Base-by-base conservation (phyloP, 176 grass and related monocot species). In the Ensete ventricosum region DNA sequence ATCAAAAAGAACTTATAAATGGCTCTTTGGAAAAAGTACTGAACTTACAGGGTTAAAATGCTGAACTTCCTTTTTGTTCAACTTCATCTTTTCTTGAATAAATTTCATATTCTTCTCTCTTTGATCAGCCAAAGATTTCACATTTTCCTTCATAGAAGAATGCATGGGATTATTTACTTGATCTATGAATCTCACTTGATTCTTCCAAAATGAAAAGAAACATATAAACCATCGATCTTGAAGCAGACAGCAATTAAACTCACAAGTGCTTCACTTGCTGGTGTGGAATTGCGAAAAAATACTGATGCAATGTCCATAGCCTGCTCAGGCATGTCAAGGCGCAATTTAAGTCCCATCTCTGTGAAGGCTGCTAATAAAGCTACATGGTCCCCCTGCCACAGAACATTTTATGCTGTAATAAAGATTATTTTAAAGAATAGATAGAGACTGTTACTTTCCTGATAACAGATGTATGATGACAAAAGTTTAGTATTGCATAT, bases 331-430 rank as follows among this genome's bases (percentile, higher is more conserved):
- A 98, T 98, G 75, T 98, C 95, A 73, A 98, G 81, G 43, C 95
- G 83, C 78, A 98, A 81, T 84, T 91, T 98, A 80, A 98, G 90
- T 80, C 95, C 95, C 90, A 98, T 98, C 80, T 98, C 88, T 62
- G 84, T 82, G 85, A 98, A 98, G 57, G 95, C 90, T 83, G 90
- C 86, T 66, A 98, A 57, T 74, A 98, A 69, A 77, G 90, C 95
- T 64, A 93, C 95, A 55, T 91, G 95, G 79, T 98, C 95, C 65
- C 90, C 95, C 95, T 98, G 76, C 48, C 81, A 83, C 1, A 67
- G 23, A 74, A 27, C 23, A 74, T 74, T 29, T 14, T 74, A 74
- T 55, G 72, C 23, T 19, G 53, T 50, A 70, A 70, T 5, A 60
- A 60, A 19, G 1, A 59, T 59, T 59, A 17, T 59, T 17, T 59